Evolutionary conservation across 2,329 filamentous ascomycete genomes (phyloP).

Genomic region (Calonectria hawksworthii): DNA sequence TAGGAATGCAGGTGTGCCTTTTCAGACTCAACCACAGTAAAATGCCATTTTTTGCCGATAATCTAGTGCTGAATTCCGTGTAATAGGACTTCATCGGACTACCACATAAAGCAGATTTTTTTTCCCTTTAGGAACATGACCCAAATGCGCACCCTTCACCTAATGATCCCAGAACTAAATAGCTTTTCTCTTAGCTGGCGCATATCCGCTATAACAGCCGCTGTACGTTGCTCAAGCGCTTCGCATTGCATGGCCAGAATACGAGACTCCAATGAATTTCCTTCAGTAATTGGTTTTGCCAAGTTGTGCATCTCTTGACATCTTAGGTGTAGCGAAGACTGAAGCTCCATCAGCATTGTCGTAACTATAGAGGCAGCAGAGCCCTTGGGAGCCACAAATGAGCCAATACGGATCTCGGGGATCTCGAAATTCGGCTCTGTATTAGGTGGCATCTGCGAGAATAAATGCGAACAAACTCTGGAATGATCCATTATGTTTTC

Average conservation of each 20-base stretch:
- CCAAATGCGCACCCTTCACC: background rate
- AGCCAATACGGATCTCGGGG: conserved; percentile 57
- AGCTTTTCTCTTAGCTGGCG: conserved; percentile 9
- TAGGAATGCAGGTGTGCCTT: conserved; percentile 5
- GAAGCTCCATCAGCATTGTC: conserved; percentile 50
- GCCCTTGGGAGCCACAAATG: conserved; percentile 51
- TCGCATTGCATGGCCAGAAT: conserved; percentile 47
- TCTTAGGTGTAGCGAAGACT: conserved; percentile 40
- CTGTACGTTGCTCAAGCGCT: conserved; percentile 38
- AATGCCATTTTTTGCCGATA: conserved; percentile 1
- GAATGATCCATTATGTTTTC: conserved; percentile 50
- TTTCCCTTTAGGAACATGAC: no score
- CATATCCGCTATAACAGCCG: conserved; percentile 37
- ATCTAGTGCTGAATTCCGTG: background rate
- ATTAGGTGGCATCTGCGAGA: conserved; percentile 42
- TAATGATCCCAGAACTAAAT: conserved; percentile 9
- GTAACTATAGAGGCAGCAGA: conserved; percentile 52
- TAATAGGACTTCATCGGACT: background rate
- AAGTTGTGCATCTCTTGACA: conserved; percentile 29
- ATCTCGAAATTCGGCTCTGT: conserved; percentile 52
- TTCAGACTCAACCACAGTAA: conserved; percentile 18
- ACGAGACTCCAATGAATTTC: conserved; percentile 35
- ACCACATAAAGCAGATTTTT: background rate
- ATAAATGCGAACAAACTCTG: conserved; percentile 50
- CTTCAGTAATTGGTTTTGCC: conserved; percentile 19